Base-by-base conservation (phyloP, 129 eudicot species). In the Chrysanthemum seticuspe region DNA sequence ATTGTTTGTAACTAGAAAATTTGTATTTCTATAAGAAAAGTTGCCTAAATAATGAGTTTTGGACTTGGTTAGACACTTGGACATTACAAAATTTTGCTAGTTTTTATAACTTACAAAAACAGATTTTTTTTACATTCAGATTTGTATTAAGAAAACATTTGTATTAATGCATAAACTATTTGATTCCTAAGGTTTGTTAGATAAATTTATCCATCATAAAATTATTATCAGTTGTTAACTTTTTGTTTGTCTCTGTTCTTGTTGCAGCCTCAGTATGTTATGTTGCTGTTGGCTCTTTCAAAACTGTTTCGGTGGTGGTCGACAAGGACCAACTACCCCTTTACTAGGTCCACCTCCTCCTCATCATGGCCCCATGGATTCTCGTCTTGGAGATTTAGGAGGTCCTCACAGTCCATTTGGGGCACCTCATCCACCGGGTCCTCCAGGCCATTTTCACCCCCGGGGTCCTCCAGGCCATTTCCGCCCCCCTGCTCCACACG, bases 201-300 rank as follows among this genome's bases (percentile, higher is more conserved):
- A 14, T 51, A 65, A 5, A 6, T 45, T 66, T 66, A 29, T 5
- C 1, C 13, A 0, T 36, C 44, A 36, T 0, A 34, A 34, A 4
- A 34, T 34, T 27, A 53, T 69, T 8, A 21, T n/a, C 50, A 52
- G 25, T 45, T 19, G 47, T 8, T 25, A n/a, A 56, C 14, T 19
- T 19, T 19, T 40, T 40, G 47, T 21, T 7, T 72, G 75, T 23
- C 14, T 51, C 8, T 61, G 3, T 44, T 13, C 10, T 0, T 72
- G 67, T 59, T 58, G 23, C 68, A 73, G 77, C 68, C 70, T 73
- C 21, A 25, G 70, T 15, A 27, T 73, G 69, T 62, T 73, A 73
- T 73, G 77, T 27, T 76, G 80, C 62, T 67, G 80, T 67, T 76
- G 74, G 80, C 60, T 67, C 25, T 45, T 45, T 9, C 60, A 31